These are phyloP conservation scores for Penicillium salamii DNA, from an alignment of 495 filamentous ascomycete species.

Conservation along the genomic window DNA sequence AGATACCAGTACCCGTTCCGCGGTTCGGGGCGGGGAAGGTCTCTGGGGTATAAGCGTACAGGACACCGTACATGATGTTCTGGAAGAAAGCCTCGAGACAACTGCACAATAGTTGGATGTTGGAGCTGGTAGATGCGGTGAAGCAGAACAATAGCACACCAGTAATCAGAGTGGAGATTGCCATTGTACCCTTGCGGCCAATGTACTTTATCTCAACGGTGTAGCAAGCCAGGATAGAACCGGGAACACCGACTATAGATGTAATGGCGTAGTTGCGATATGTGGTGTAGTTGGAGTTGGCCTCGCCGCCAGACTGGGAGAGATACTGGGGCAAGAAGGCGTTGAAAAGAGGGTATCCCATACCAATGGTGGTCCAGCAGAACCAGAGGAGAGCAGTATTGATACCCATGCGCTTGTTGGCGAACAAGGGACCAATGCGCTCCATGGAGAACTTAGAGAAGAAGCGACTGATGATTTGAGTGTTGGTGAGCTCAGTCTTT, in stretches of 20 bases:
- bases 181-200: slow-evolving; percentile 60
- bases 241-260: slow-evolving; percentile 56
- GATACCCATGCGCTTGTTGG: slow-evolving; percentile 46
- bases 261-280: slow-evolving; percentile 64
- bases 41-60: slow-evolving; percentile 61
- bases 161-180: slow-evolving; percentile 50
- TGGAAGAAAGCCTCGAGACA: slow-evolving; percentile 59
- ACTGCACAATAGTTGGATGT: slow-evolving; percentile 50
- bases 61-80: slow-evolving; percentile 62
- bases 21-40: slow-evolving; percentile 58
- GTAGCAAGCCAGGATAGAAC: slow-evolving; percentile 52
- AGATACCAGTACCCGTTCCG: slow-evolving; percentile 57
- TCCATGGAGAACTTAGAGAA: slow-evolving; percentile 55
- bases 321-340: slow-evolving; percentile 60
- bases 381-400: slow-evolving; percentile 53
- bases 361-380: slow-evolving; percentile 56
- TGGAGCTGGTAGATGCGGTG: slow-evolving; percentile 47
- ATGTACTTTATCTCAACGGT: slow-evolving; percentile 58
- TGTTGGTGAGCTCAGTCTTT: slow-evolving; percentile 31
- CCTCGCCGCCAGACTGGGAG: slow-evolving; percentile 32
- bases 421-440: slow-evolving; percentile 54
- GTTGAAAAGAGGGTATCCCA: slow-evolving; percentile 60
- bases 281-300: slow-evolving; percentile 42
- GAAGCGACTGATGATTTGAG: slow-evolving; percentile 48
- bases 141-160: slow-evolving; percentile 59